Percentiles rank a stretch among this genome's conserved stretches.
Conservation (phyloP, 2,329 filamentous ascomycete genomes). For the Coniella vitis region DNA sequence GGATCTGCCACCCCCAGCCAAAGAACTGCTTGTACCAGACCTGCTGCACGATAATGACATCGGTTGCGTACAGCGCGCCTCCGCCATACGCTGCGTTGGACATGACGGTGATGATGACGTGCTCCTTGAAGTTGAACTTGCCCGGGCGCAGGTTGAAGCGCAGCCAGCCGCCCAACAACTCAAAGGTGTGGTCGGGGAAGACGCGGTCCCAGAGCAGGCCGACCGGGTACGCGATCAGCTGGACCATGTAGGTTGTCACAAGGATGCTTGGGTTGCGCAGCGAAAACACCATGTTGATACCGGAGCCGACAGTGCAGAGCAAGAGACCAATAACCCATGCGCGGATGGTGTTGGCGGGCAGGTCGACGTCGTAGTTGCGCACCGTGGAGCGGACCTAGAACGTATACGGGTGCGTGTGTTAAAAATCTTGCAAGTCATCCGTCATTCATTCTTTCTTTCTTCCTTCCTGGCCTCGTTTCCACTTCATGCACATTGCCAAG, state of each 20-base stretch:
- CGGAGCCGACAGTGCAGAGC: constrained; percentile 55
- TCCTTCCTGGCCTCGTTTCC: no score
- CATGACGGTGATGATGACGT: constrained; percentile 57
- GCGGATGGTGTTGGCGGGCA: constrained; percentile 58
- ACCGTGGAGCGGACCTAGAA: constrained; percentile 59
- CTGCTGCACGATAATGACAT: constrained; percentile 44
- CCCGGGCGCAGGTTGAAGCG: constrained; percentile 51
- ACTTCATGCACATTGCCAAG: constrained; percentile 6
- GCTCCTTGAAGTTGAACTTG: constrained; percentile 56
- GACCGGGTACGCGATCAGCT: constrained; percentile 55
- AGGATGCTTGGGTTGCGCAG: constrained; percentile 51
- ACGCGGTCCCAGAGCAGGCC: constrained; percentile 48
- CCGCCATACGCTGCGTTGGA: constrained; percentile 50
- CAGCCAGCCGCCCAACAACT: constrained; percentile 34
- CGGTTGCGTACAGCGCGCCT: constrained; percentile 50
- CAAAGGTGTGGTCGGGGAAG: constrained; percentile 31
- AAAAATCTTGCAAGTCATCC: no score
- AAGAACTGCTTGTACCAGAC: constrained; percentile 53
- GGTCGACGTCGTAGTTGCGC: constrained; percentile 56
- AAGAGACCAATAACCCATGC: constrained; percentile 57
- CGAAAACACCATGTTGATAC: constrained; percentile 55
- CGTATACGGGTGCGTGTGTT: no score
- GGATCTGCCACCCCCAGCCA: constrained; percentile 35
- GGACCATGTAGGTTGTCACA: constrained; percentile 55
- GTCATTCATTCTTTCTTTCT: no score